Conservation (phyloP, 2,329 filamentous ascomycete species). For the Colletotrichum tamarilloi region DNA sequence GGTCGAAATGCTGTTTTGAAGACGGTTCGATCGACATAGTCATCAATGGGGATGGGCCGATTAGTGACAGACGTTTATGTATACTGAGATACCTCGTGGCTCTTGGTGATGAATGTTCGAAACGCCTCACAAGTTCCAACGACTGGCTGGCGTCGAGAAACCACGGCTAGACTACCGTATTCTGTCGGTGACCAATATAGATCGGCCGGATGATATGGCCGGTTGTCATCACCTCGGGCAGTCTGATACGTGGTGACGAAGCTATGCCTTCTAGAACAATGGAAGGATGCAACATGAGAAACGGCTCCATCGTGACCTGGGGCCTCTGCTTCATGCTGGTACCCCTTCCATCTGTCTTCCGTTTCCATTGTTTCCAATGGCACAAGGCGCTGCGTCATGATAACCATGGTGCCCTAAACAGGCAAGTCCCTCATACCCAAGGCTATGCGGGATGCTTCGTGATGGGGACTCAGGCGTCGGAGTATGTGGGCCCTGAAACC, state of each 20-base stretch:
- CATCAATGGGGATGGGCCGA: neutral
- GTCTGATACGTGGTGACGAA: constrained; percentile 23
- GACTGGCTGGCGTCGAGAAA: constrained; percentile 8
- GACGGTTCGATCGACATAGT: constrained; percentile 18
- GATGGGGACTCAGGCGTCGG: constrained; percentile 16
- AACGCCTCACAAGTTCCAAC: constrained; percentile 8
- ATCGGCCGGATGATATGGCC: constrained; percentile 11
- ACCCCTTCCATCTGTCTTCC: constrained; percentile 17
- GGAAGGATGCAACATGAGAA: neutral
- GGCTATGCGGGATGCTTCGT: constrained; percentile 29
- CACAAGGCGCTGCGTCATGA: constrained; percentile 26
- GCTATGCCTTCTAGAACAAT: constrained; percentile 31
- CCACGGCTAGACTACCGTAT: constrained; percentile 22
- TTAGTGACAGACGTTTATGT: constrained; percentile 3
- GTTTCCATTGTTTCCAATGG: constrained; percentile 31
- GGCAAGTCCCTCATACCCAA: constrained; percentile 31
- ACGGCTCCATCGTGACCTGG: constrained; percentile 7
- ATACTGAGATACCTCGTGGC: neutral
- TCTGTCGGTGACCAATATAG: constrained; percentile 20
- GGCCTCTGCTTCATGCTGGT: constrained; percentile 21
- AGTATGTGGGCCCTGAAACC: constrained; percentile 36
- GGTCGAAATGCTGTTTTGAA: constrained; percentile 14
- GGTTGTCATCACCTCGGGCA: neutral
- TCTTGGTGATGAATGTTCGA: neutral
- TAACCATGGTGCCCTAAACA: constrained; percentile 25